A percentile compares a stretch with the other conserved stretches of the same genome.
These are phyloP conservation scores for Hyphodiscus hymeniophilus DNA, from an alignment of 495 filamentous ascomycete species.

Conservation along the genomic window DNA sequence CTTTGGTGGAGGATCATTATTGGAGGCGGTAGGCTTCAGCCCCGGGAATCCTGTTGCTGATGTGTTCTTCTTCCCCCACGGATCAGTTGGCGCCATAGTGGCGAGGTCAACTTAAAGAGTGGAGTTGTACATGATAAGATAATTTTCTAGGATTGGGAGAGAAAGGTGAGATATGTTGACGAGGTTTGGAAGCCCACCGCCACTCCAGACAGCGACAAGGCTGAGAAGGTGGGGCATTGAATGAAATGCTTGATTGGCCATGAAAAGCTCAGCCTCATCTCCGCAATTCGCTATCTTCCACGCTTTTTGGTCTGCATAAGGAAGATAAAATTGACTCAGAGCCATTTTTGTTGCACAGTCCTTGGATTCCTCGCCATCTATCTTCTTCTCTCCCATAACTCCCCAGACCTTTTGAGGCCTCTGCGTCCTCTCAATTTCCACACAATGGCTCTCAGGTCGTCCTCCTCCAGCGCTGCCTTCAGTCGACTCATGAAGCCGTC, in stretches of 20 bases:
- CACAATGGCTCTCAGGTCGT: slow-evolving; percentile 20
- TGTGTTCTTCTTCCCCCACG: slow-evolving; percentile 24
- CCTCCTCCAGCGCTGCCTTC: slow-evolving; percentile 2
- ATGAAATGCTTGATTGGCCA: background rate
- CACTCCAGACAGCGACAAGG: background rate
- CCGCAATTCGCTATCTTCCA: too few species aligned
- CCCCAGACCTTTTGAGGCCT: background rate
- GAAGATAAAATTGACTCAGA: too few species aligned
- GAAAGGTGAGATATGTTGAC: too few species aligned
- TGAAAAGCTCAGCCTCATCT: too few species aligned
- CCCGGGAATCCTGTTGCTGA: slow-evolving; percentile 24
- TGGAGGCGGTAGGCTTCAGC: slow-evolving; percentile 26
- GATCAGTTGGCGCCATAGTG: slow-evolving; percentile 20
- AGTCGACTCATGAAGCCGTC: slow-evolving; percentile 13
- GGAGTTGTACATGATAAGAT: slow-evolving; percentile 9
- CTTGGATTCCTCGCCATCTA: background rate
- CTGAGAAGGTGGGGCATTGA: too few species aligned
- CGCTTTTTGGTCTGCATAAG: too few species aligned
- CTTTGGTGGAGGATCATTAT: slow-evolving; percentile 14
- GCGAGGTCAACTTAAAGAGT: slow-evolving; percentile 8
- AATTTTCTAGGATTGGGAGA: background rate
- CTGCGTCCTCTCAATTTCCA: background rate
- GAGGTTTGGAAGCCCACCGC: background rate
- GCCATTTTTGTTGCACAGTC: too few species aligned
- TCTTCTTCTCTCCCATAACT: background rate